Percentiles rank a stretch among this genome's conserved stretches.
These are phyloP conservation scores for Juncus inflexus DNA, from an alignment of 176 grass and related monocot genomes.

Conservation along the genomic window DNA sequence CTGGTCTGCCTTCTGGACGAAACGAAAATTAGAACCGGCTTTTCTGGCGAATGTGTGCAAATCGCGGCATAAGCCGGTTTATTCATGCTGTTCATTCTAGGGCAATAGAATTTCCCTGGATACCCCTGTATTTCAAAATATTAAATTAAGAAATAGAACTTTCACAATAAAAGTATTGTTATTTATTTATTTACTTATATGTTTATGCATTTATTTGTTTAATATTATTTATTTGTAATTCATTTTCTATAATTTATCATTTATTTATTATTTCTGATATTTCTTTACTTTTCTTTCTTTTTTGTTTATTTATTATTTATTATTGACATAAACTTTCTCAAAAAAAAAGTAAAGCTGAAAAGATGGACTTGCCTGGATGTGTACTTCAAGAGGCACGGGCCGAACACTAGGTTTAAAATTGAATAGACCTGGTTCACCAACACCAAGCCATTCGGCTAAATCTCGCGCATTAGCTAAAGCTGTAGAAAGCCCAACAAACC, in stretches of 20 bases:
- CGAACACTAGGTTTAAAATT: slow-evolving; percentile 99
- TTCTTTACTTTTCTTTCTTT: too few species aligned
- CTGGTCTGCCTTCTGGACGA: slow-evolving; percentile 94
- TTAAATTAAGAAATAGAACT: slow-evolving; percentile 32
- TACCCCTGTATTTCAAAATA: slow-evolving; percentile 64
- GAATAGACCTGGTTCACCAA: slow-evolving; percentile 77
- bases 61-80: slow-evolving; percentile 98
- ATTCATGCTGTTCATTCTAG: slow-evolving; percentile 99
- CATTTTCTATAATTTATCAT: not conserved
- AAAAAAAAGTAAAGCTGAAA: slow-evolving; percentile 22
- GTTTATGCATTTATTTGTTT: too few species aligned
- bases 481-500: slow-evolving; percentile 95
- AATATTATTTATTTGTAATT: too few species aligned
- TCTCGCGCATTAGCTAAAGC: slow-evolving; percentile 96
- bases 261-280: too few species aligned
- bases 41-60: slow-evolving; percentile 91
- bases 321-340: slow-evolving; percentile 3
- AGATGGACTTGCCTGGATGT: slow-evolving; percentile 70
- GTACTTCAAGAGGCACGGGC: slow-evolving; percentile 98
- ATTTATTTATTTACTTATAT: too few species aligned
- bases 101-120: slow-evolving; percentile 97
- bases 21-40: slow-evolving; percentile 99
- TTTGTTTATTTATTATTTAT: not conserved
- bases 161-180: not conserved
- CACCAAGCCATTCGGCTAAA: slow-evolving; percentile 90